Conservation (phyloP, 2,329 filamentous ascomycete species). For the Neopestalotiopsis sp. region DNA sequence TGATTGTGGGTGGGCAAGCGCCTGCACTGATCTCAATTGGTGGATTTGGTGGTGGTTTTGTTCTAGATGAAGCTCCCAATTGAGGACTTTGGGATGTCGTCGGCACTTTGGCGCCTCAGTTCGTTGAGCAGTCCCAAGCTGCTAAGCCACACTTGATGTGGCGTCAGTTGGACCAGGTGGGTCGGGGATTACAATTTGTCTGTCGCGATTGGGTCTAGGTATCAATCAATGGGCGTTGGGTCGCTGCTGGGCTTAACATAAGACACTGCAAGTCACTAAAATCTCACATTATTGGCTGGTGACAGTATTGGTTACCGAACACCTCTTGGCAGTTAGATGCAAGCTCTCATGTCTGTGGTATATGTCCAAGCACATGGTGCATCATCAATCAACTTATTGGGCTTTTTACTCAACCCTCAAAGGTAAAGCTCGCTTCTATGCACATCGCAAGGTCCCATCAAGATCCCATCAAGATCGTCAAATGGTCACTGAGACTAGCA, state of each 20-base stretch:
- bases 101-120: conserved; percentile 4
- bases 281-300: no score
- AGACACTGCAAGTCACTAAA: no score
- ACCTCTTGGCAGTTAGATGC: no score
- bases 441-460: neutral
- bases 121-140: neutral
- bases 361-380: no score
- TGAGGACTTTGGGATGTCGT: conserved; percentile 17
- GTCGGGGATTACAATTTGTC: neutral
- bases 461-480: conserved; percentile 1
- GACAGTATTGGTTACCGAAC: no score
- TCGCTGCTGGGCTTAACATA: no score
- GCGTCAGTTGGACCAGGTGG: neutral
- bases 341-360: no score
- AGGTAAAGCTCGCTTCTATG: neutral
- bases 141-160: conserved; percentile 2
- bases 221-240: neutral
- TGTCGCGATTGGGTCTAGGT: neutral
- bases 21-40: conserved; percentile 25
- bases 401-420: neutral
- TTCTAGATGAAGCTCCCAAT: neutral
- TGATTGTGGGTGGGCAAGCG: conserved; percentile 32
- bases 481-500: neutral
- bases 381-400: neutral
- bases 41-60: conserved; percentile 8